These are phyloP conservation scores for Aureobasidium sp. DNA, from an alignment of 2,329 filamentous ascomycete genomes.

Conservation along the genomic window DNA sequence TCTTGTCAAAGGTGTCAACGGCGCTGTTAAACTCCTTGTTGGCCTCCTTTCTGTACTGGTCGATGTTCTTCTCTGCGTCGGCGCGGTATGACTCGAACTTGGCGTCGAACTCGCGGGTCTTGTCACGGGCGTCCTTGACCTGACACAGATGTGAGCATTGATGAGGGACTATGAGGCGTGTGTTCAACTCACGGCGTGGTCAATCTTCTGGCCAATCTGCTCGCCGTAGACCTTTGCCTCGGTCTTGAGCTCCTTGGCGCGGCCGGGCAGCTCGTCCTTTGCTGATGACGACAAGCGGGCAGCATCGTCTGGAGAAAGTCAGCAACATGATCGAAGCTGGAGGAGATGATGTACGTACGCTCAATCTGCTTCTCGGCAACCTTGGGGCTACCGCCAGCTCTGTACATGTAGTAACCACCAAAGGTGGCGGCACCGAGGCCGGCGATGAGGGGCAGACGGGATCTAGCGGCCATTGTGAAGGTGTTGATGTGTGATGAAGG, in stretches of 20 bases:
- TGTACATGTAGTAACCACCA: conserved; percentile 82
- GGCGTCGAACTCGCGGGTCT: conserved; percentile 58
- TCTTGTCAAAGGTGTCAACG: conserved; percentile 74
- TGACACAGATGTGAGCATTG: neutral
- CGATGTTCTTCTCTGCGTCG: conserved; percentile 55
- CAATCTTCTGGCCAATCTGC: conserved; percentile 56
- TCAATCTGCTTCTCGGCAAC: conserved; percentile 81
- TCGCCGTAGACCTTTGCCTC: conserved; percentile 30
- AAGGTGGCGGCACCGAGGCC: conserved; percentile 18
- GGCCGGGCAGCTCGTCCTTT: conserved; percentile 59
- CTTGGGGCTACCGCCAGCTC: conserved; percentile 71
- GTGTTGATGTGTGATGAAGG: neutral
- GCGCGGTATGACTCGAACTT: conserved; percentile 47
- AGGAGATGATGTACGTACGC: conserved; percentile 48
- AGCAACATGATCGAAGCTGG: neutral
- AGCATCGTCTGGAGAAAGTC: conserved; percentile 58
- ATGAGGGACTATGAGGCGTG: too few species aligned
- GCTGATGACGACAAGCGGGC: conserved; percentile 60
- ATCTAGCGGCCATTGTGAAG: conserved; percentile 17
- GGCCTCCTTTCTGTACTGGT: conserved; percentile 60
- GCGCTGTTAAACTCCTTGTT: conserved; percentile 44
- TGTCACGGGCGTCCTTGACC: conserved; percentile 30
- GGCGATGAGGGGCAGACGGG: conserved; percentile 16
- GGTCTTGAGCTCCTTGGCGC: conserved; percentile 56
- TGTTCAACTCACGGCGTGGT: conserved; percentile 52